Evolutionary conservation across 1,139 yeast genomes (phyloP), one percentile per base, ranked within the genome.

Genomic region (Zygoascus meyerae): DNA sequence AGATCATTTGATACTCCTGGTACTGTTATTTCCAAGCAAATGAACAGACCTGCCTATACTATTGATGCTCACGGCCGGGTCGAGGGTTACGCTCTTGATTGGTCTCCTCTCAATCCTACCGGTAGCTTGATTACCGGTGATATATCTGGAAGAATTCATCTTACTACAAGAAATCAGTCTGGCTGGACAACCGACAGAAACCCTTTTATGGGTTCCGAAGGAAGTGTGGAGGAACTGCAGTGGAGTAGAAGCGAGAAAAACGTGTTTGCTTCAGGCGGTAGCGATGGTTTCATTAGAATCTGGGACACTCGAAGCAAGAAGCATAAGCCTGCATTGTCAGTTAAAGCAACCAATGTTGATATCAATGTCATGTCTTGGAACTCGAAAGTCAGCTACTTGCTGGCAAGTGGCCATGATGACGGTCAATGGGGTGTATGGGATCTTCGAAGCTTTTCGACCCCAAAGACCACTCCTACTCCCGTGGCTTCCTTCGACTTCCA

Each of bases 371-470:
- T 94, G 66, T 86, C 96, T 41, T 92, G 99, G 99, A 86, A 94
- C 69, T 78, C 78, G 51, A 86, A 86, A 62, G 84, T 90, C 55
- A 83, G 83, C 61, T 86, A 89, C 60, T 72, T 92, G 60, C 74
- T 92, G 52, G 97, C 97, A 0, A 82, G 94, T 44, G 99, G 99
- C 55, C 96, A 92, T 62, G 99, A 92, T 65, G 96, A 89, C 65
- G 99, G 99, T 52, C 71, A 82, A 30, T 92, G 97, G 96, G 89
- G 95, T 46, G 94, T 92, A 37, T 92, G 99, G 98, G 99, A 92
- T 71, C 74, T 92, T 68, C 83, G 98, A 64, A 84, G 79, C 58
- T 89, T 94, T 70, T 77, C 79, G 54, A 83, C 87, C 2, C 68
- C 79, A 8, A 89, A 90, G 10, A 28, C 52, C 12, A 26, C 44